Conservation (phyloP, 441 rosid species). For the Gossypium armourianum region DNA sequence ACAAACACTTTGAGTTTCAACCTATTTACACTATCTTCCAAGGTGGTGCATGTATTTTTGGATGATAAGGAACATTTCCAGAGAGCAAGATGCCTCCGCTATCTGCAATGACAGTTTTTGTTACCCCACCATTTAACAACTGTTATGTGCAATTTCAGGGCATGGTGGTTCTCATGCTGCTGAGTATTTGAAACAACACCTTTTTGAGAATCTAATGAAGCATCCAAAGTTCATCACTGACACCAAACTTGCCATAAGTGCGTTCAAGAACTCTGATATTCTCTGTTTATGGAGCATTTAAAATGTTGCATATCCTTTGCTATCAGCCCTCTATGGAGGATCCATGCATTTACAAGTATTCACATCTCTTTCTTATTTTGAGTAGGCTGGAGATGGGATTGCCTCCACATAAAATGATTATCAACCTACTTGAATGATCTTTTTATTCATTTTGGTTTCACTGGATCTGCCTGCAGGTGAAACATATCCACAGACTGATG, state of each 20-base stretch:
- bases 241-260: conserved; percentile 76
- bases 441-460: conserved; percentile 15
- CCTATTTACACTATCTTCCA: neutral
- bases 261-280: conserved; percentile 19
- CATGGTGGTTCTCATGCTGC: conserved; percentile 98
- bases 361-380: neutral
- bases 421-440: neutral
- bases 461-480: conserved; percentile 45
- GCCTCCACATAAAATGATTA: conserved; percentile 8
- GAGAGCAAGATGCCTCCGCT: neutral
- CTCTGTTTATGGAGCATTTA: neutral
- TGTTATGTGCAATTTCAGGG: conserved; percentile 37
- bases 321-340: conserved; percentile 8
- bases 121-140: neutral
- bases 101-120: neutral
- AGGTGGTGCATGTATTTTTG: neutral
- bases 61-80: neutral
- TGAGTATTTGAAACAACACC: conserved; percentile 79
- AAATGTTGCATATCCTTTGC: conserved; percentile 1
- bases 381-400: neutral
- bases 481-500: conserved; percentile 80
- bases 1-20: neutral
- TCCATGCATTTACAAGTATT: conserved; percentile 1
- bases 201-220: conserved; percentile 76
- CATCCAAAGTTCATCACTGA: conserved; percentile 70